Conservation (phyloP, 2,329 filamentous ascomycete genomes). For the Fusarium austroafricanum region DNA sequence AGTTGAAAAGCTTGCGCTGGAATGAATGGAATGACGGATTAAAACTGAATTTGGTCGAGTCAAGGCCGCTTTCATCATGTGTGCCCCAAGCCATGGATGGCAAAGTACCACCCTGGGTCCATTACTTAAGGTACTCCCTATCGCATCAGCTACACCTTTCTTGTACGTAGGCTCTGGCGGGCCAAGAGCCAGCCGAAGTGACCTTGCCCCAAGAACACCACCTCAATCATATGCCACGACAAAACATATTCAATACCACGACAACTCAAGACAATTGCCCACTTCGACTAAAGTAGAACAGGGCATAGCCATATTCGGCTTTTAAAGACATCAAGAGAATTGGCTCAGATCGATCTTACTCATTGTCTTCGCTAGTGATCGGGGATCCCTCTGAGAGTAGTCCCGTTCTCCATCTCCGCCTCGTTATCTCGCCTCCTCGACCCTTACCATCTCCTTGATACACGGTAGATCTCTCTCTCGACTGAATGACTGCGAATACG, state of each 20-base stretch:
- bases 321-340: conserved; percentile 13
- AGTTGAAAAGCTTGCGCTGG: conserved; percentile 7
- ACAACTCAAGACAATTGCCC: conserved; percentile 7
- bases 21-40: conserved; percentile 24
- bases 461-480: conserved; percentile 1
- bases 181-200: conserved; percentile 16
- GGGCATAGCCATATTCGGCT: not conserved
- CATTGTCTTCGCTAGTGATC: conserved; percentile 30
- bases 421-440: conserved; percentile 34
- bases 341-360: conserved; percentile 28
- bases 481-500: conserved; percentile 40
- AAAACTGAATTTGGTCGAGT: conserved; percentile 21
- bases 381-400: conserved; percentile 20
- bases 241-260: conserved; percentile 15
- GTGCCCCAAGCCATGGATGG: not conserved
- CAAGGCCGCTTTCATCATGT: conserved; percentile 36
- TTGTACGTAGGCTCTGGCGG: conserved; percentile 18
- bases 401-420: conserved; percentile 29
- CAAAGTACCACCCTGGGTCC: not conserved
- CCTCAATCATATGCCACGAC: conserved; percentile 32
- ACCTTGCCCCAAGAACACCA: conserved; percentile 36
- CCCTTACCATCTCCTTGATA: conserved; percentile 33
- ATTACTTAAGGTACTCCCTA: conserved; percentile 13
- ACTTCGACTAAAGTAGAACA: not conserved
- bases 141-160: conserved; percentile 17